These are phyloP conservation scores for Setaria italica DNA, from an alignment of 202 grass and related monocot genomes.

Conservation along the genomic window DNA sequence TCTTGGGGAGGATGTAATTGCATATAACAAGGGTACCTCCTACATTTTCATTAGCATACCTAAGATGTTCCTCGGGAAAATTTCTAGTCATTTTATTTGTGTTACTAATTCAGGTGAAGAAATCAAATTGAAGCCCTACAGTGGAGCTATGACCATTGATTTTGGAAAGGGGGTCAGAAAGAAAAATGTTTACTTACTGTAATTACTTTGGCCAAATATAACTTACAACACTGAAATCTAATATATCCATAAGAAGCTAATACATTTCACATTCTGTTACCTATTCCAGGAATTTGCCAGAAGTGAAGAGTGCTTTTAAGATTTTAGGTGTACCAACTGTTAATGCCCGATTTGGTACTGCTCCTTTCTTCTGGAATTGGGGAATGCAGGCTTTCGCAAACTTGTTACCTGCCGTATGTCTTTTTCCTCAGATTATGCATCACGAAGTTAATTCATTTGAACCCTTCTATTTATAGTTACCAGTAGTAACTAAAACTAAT, in stretches of 20 bases:
- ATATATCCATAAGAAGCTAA: neutral
- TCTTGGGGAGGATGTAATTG: constrained; percentile 94
- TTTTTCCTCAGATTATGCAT: constrained; percentile 26
- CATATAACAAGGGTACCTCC: constrained; percentile 79
- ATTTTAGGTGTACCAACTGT: constrained; percentile 89
- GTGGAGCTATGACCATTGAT: constrained; percentile 84
- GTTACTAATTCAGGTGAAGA: constrained; percentile 67
- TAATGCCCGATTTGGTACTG: constrained; percentile 90
- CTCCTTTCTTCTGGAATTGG: constrained; percentile 99
- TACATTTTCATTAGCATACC: constrained; percentile 6
- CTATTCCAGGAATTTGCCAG: constrained; percentile 90
- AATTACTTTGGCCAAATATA: constrained; percentile 47
- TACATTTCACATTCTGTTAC: constrained; percentile 10
- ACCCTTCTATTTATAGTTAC: neutral
- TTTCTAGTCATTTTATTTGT: neutral
- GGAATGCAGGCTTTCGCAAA: constrained; percentile 91
- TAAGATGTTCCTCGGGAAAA: neutral
- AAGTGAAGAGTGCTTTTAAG: constrained; percentile 84
- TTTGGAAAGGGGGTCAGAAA: constrained; percentile 88
- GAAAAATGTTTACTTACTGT: constrained; percentile 95
- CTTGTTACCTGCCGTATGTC: constrained; percentile 76
- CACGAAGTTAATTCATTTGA: constrained; percentile 18
- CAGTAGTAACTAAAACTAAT: neutral
- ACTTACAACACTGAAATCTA: neutral
- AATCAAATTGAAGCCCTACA: constrained; percentile 92